Percentiles rank a stretch among this genome's conserved stretches.
These are phyloP conservation scores for Xylaria castorea DNA, from an alignment of 495 filamentous ascomycete species.

Conservation along the genomic window DNA sequence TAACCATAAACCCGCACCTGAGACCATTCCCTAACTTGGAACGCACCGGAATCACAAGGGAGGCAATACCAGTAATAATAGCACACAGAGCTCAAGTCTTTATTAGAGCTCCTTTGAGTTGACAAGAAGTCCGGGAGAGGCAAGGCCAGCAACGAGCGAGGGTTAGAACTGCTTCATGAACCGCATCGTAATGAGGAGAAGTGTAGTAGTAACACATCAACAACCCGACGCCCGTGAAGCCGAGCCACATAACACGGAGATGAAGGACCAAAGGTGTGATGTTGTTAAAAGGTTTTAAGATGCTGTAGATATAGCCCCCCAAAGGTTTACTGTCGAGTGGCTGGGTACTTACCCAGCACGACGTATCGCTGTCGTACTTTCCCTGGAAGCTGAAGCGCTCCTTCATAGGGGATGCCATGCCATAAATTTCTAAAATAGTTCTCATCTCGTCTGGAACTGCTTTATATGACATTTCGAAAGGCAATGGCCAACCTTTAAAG, in stretches of 20 bases:
- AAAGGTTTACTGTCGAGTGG: not conserved
- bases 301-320: not conserved
- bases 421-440: not conserved
- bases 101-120: not conserved
- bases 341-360: not conserved
- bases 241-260: slow-evolving; percentile 37
- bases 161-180: not conserved
- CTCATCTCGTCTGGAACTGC: not conserved
- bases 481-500: not conserved
- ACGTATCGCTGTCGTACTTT: not conserved
- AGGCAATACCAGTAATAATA: slow-evolving; percentile 20
- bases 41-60: too few species aligned
- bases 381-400: not conserved
- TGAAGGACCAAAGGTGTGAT: slow-evolving; percentile 26
- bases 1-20: too few species aligned
- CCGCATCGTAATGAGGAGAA: not conserved
- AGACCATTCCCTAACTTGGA: too few species aligned
- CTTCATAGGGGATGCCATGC: not conserved
- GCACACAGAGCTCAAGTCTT: not conserved
- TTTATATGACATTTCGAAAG: not conserved
- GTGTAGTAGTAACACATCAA: not conserved
- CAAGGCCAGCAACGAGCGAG: not conserved
- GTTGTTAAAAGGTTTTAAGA: slow-evolving; percentile 12
- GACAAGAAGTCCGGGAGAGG: not conserved
- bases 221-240: slow-evolving; percentile 22